These are phyloP conservation scores for Eucalyptus polyanthemos DNA, from an alignment of 345 rosid genomes.

Conservation along the genomic window DNA sequence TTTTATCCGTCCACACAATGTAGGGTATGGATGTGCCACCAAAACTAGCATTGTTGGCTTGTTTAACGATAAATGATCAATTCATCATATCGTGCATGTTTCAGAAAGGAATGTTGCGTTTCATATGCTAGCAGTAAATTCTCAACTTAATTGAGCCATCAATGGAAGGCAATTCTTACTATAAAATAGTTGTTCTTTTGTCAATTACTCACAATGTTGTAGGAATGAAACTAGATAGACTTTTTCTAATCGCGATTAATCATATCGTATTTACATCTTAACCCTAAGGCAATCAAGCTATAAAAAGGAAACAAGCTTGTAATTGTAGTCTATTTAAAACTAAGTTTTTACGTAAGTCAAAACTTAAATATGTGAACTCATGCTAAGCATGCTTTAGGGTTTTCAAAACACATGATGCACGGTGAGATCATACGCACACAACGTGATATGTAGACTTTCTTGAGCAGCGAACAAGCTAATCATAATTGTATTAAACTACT, in stretches of 20 bases:
- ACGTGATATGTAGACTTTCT: background rate
- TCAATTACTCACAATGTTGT: background rate
- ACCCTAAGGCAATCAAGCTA: background rate
- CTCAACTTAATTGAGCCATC: background rate
- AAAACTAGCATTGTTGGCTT: background rate
- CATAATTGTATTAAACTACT: background rate
- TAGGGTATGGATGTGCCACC: background rate
- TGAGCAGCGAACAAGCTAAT: background rate
- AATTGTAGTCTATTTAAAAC: background rate
- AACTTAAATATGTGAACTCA: background rate
- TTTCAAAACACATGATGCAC: background rate
- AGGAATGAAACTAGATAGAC: background rate
- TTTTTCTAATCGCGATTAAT: background rate
- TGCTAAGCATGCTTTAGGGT: background rate
- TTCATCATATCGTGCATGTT: background rate
- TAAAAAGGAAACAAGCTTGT: background rate
- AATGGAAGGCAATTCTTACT: background rate
- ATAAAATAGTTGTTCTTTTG: background rate
- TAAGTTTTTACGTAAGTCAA: background rate
- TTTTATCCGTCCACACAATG: background rate
- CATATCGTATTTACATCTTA: background rate
- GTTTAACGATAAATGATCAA: background rate
- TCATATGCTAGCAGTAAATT: background rate
- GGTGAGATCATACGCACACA: background rate
- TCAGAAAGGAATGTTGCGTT: background rate